Evolutionary conservation across 495 filamentous ascomycete species (phyloP), one percentile per base, ranked within the genome.

Genomic region (Tuber indicum): DNA sequence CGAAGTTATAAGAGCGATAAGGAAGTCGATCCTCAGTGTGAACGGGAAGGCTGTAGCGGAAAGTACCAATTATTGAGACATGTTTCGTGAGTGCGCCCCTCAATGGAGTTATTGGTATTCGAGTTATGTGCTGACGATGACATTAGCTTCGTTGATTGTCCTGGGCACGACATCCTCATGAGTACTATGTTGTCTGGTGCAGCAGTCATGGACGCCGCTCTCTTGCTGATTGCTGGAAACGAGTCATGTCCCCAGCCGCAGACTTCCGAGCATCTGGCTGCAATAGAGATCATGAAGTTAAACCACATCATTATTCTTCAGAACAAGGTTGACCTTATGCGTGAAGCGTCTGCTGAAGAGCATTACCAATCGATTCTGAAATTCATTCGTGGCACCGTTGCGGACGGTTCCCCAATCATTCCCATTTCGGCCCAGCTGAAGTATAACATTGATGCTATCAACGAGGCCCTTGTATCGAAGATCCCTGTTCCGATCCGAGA

Each of bases 141-240:
- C 72, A 76, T 17, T 78, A 94, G 91, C 23, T 99, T 99, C 85
- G 96, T 99, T 75, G 96, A 99, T 86, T 99, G 96, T 89, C 96
- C 96, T 49, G 96, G 96, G 86, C 96, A 99, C 91, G 96, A 99
- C 86, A 99, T 99, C 93, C 94, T 99, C 83, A 99, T 99, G 96
- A 97, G 94, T 86, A 99, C 96, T 76, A 99, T 98, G 96, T 91
- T 98, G 86, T 99, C 96, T 84, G 96, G 96, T 83, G 96, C 96
- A 82, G 96, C 96, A 69, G 96, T 99, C 88, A 99, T 99, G 96
- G 96, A 99, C 85, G 96, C 96, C 72, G 96, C 96, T 46, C 89
- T 99, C 45, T 90, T 99, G 45, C 88, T 99, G 66, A 98, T 99
- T 84, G 96, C 96, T 77, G 96, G 96, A 87, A 99, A 99, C 87